phyloP scores from a whole-genome alignment of 257 asterid species.

The Solanum tarapatanum region DNA sequence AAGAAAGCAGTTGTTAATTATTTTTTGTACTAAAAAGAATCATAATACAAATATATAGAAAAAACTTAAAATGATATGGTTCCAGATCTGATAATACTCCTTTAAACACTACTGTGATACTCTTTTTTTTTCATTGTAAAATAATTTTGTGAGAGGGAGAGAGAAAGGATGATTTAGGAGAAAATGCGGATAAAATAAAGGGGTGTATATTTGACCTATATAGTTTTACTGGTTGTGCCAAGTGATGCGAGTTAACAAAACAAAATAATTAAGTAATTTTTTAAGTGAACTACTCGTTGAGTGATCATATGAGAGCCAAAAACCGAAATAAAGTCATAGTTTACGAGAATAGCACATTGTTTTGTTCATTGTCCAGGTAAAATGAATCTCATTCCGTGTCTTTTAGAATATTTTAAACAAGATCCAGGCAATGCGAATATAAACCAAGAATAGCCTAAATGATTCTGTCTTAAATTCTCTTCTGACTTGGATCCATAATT shows the following conservation, averaged over 20 bases:
- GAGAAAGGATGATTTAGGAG: too few species aligned
- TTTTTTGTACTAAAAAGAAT: neutral
- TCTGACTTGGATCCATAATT: neutral
- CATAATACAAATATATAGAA: neutral
- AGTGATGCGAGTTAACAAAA: too few species aligned
- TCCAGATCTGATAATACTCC: too few species aligned
- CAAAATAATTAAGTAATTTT: too few species aligned
- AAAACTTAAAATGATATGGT: neutral
- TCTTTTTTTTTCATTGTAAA: too few species aligned
- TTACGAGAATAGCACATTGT: neutral
- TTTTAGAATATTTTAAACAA: neutral
- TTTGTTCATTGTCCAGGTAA: neutral
- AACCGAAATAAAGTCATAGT: neutral
- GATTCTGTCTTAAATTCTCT: neutral
- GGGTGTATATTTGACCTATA: too few species aligned
- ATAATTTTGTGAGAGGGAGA: too few species aligned
- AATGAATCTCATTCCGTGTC: neutral
- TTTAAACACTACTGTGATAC: too few species aligned
- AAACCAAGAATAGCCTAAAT: neutral
- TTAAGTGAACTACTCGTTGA: neutral
- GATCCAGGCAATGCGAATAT: neutral
- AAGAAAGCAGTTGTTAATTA: neutral
- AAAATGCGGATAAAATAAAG: too few species aligned
- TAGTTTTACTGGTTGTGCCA: too few species aligned
- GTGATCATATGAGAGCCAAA: neutral